phyloP scores from a whole-genome alignment of 2,329 filamentous ascomycete genomes.

The Aureobasidium vineae region DNA sequence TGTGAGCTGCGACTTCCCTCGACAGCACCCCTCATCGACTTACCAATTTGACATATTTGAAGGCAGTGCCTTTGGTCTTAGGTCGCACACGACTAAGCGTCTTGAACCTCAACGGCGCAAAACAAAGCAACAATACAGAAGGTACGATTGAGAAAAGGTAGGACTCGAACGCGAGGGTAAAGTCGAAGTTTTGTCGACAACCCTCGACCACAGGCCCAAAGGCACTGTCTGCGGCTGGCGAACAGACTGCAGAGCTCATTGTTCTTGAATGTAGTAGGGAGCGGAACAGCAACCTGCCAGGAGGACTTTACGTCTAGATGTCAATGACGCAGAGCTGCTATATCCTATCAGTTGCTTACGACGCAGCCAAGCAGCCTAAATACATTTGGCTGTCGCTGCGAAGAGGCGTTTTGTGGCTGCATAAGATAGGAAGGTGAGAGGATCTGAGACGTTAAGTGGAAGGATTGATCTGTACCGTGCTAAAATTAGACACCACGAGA shows the following conservation, averaged over 20 bases:
- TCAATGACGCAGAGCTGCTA: not conserved
- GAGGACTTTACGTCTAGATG: too few relatives aligned
- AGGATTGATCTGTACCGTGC: not conserved
- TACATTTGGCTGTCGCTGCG: too few relatives aligned
- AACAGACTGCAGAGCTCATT: constrained; percentile 14
- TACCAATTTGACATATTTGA: constrained; percentile 26
- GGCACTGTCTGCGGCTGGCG: constrained; percentile 15
- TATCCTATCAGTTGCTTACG: not conserved
- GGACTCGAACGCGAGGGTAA: constrained; percentile 42
- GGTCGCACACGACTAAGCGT: constrained; percentile 34
- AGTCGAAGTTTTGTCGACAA: constrained; percentile 40
- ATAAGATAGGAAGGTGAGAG: constrained; percentile 11
- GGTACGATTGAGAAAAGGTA: constrained; percentile 38
- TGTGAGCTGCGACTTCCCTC: not conserved
- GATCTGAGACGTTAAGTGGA: not conserved
- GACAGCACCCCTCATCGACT: not conserved
- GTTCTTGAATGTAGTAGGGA: not conserved
- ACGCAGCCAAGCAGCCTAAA: not conserved
- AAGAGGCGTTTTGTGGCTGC: not conserved
- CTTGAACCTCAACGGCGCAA: constrained; percentile 36
- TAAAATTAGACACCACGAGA: not conserved
- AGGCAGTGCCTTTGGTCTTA: constrained; percentile 28
- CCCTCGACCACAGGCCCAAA: constrained; percentile 26
- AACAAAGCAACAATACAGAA: constrained; percentile 35
- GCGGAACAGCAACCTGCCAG: too few relatives aligned